phyloP scores from a whole-genome alignment of 2,329 filamentous ascomycete species.

The Cordyceps pruinosa region DNA sequence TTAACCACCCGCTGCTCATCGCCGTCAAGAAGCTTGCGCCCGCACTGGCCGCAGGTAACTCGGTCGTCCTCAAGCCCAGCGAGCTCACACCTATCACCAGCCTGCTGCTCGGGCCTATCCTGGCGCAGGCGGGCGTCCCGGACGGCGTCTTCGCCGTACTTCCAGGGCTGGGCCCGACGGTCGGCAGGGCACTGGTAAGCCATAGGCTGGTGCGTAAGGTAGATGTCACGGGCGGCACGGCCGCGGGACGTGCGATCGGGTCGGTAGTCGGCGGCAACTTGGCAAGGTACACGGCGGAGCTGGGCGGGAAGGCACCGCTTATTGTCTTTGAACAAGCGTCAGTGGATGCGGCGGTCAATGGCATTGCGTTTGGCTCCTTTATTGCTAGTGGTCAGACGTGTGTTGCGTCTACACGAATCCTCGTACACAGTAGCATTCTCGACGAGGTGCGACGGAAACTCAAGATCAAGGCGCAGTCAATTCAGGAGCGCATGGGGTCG shows the following conservation, averaged over 20 bases:
- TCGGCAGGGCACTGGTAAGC: constrained; percentile 46
- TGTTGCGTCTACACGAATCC: constrained; percentile 66
- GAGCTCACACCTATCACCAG: constrained; percentile 57
- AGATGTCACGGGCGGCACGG: constrained; percentile 69
- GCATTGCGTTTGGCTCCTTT: constrained; percentile 55
- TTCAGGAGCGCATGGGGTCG: constrained; percentile 47
- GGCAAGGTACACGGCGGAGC: constrained; percentile 63
- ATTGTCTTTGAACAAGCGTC: constrained; percentile 61
- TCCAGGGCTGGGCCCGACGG: constrained; percentile 45
- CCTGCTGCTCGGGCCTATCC: constrained; percentile 51
- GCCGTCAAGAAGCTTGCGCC: constrained; percentile 58
- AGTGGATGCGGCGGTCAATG: constrained; percentile 60
- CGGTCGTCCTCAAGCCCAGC: constrained; percentile 54
- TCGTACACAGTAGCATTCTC: constrained; percentile 63
- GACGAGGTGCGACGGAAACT: constrained; percentile 58
- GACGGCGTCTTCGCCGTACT: constrained; percentile 62
- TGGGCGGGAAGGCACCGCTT: constrained; percentile 65
- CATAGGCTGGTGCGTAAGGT: constrained; percentile 55
- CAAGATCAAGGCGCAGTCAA: constrained; percentile 53
- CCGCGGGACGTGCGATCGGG: constrained; percentile 62
- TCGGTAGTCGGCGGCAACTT: constrained; percentile 59
- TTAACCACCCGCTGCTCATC: constrained; percentile 37
- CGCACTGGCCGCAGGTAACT: constrained; percentile 52
- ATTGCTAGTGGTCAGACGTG: constrained; percentile 51
- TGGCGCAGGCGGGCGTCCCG: constrained; percentile 62